Evolutionary conservation across 352 stramenopile species (phyloP), one percentile per base, ranked within the genome.

Genomic region (Blastocystis sp.): DNA sequence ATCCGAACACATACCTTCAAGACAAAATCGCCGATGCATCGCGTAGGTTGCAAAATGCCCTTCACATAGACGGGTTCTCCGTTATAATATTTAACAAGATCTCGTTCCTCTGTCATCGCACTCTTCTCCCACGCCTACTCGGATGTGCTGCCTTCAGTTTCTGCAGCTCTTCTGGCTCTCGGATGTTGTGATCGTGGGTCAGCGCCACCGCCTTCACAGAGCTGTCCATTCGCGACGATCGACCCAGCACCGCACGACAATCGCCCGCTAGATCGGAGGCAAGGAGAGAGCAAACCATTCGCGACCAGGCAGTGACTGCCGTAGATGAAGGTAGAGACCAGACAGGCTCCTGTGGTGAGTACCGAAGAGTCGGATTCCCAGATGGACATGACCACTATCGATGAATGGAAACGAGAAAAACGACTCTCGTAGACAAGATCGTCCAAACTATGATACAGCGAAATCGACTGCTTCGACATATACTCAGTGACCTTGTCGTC

Each of bases 101-200:
- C 89, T 8, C 76, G 64, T 34, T 89, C 45, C 13, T 87, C 68
- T 87, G 75, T n/a, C 5, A 18, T n/a, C 7, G 23, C 50, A 61
- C n/a, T 3, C 34, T 68, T 9, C 75, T n/a, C 3, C 29, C 23
- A 73, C 13, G 53, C 37, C 37, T 3, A 76, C 76, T 61, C 3
- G 59, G 76, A 41, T 54, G 41, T 9, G 34, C 68, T 64, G n/a
- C 79, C 77, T 56, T 87, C 39, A 68, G 29, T 70, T 64, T 73
- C 45, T 89, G 39, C 1, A 91, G 54, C 62, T 88, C 69, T 4
- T 20, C 69, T 3, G 26, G 70, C 55, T 79, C 68, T 59, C 89
- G 62, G 41, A 89, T 54, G 64, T 91, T 91, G 87, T 91, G 90
- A 69, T 91, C 90, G 20, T 90, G 66, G 9, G 90, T 91, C 84